phyloP scores from a whole-genome alignment of 805 yeast species.

The Candida methanosorbosa region DNA sequence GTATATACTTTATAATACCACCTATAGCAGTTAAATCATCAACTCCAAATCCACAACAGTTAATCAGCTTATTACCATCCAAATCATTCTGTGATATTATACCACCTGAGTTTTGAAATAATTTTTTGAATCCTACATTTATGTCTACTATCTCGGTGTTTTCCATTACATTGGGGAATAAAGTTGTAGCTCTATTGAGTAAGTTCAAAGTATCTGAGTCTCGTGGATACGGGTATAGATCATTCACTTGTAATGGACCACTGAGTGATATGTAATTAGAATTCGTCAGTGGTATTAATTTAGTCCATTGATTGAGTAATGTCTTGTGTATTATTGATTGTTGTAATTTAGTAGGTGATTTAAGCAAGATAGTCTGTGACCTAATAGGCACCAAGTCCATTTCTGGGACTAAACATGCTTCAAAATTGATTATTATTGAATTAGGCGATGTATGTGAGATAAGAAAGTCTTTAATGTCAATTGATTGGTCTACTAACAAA shows the following conservation, averaged over 20 bases:
- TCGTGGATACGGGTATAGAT: conserved; percentile 8
- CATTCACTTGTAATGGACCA: conserved; percentile 15
- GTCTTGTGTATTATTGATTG: conserved; percentile 10
- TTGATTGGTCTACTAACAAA: too few species aligned
- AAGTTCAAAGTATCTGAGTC: conserved; percentile 14
- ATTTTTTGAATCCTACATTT: conserved; percentile 7
- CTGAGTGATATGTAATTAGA: conserved; percentile 6
- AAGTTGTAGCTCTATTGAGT: conserved; percentile 6
- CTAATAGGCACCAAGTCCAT: neutral
- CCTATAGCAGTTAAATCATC: too few species aligned
- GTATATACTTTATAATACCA: too few species aligned
- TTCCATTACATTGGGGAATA: conserved; percentile 9
- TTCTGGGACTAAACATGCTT: too few species aligned
- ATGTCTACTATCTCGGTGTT: conserved; percentile 3
- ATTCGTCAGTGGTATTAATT: conserved; percentile 8
- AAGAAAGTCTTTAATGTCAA: too few species aligned
- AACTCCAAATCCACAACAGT: conserved; percentile 10
- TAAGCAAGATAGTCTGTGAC: neutral
- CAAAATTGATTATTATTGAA: too few species aligned
- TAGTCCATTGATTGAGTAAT: conserved; percentile 9
- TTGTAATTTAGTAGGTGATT: too few species aligned
- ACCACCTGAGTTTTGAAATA: neutral
- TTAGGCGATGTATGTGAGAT: too few species aligned
- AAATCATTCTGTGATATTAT: neutral
- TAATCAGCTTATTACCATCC: neutral